Conservation (phyloP, 169 alveolate species). For the Plasmodium inui region DNA sequence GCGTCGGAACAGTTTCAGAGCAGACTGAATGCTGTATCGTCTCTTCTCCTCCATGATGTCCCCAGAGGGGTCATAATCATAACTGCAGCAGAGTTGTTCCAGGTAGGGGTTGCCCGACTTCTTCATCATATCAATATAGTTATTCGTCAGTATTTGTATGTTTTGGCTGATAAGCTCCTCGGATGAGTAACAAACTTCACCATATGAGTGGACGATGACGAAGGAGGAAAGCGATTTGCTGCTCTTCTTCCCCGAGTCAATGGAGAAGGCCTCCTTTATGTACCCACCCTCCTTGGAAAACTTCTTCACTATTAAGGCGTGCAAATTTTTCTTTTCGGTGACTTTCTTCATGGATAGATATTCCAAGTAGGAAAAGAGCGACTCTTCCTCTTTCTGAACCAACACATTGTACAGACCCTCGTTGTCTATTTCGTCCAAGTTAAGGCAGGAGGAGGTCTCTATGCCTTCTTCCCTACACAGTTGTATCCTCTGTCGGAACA, state of each 20-base stretch:
- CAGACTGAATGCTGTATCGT: conserved; percentile 37
- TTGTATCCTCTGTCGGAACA: neutral
- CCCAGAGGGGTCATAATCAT: conserved; percentile 30
- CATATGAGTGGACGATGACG: conserved; percentile 19
- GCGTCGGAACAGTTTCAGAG: conserved; percentile 8
- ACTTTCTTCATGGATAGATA: neutral
- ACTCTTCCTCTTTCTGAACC: conserved; percentile 15
- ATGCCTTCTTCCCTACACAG: conserved; percentile 30
- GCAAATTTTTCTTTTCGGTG: conserved; percentile 12
- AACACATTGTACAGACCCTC: neutral
- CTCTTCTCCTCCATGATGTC: conserved; percentile 41
- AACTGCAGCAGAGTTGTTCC: conserved; percentile 26
- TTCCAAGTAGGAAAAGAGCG: conserved; percentile 37
- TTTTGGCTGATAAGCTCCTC: conserved; percentile 32
- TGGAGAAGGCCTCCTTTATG: neutral
- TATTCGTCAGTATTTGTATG: conserved; percentile 29
- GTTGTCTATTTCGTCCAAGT: conserved; percentile 10
- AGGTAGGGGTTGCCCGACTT: conserved; percentile 32
- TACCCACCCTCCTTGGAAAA: neutral
- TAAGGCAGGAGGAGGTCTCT: neutral
- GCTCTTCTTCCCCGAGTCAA: neutral
- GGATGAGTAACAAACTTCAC: neutral
- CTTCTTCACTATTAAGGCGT: neutral
- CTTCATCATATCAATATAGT: conserved; percentile 34
- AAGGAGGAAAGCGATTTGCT: neutral